A percentile compares a stretch with the other conserved stretches of the same genome.
These are phyloP conservation scores for Pueraria montana DNA, from an alignment of 306 rosid genomes.

Conservation along the genomic window DNA sequence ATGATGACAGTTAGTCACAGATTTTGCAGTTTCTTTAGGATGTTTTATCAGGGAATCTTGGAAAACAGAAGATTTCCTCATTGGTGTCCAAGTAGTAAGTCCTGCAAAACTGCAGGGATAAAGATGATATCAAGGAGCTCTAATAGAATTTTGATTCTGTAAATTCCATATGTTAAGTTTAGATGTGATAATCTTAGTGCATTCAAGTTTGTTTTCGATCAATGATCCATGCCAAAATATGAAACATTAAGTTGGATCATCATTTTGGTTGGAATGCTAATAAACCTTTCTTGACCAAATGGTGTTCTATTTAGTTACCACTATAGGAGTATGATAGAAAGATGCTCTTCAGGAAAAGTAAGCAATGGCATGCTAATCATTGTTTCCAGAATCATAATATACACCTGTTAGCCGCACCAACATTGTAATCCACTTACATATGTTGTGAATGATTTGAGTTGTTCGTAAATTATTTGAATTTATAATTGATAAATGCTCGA, in stretches of 20 bases:
- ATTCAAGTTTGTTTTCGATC: background rate
- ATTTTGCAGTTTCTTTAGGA: conserved; percentile 18
- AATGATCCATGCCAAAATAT: background rate
- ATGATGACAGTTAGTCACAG: background rate
- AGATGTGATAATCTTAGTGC: background rate
- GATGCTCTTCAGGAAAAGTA: no score
- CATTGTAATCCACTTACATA: background rate
- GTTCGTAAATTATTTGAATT: background rate
- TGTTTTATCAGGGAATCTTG: background rate
- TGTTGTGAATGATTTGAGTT: no score
- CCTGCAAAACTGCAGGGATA: background rate
- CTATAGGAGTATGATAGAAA: no score
- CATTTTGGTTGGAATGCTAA: background rate
- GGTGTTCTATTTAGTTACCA: background rate
- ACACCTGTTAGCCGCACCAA: background rate
- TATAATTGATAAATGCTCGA: background rate
- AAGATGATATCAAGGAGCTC: background rate
- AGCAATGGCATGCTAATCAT: background rate
- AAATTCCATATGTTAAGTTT: background rate
- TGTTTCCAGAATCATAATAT: background rate
- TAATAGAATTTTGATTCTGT: conserved; percentile 18
- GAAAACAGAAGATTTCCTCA: conserved; percentile 2
- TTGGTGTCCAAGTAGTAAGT: background rate
- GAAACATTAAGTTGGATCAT: conserved; percentile 23
- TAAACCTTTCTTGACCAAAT: background rate